Evolutionary conservation across 225 moss, liverwort and hornwort genomes (phyloP), one percentile per base, ranked within the genome.

Genomic region (Asterella californica): DNA sequence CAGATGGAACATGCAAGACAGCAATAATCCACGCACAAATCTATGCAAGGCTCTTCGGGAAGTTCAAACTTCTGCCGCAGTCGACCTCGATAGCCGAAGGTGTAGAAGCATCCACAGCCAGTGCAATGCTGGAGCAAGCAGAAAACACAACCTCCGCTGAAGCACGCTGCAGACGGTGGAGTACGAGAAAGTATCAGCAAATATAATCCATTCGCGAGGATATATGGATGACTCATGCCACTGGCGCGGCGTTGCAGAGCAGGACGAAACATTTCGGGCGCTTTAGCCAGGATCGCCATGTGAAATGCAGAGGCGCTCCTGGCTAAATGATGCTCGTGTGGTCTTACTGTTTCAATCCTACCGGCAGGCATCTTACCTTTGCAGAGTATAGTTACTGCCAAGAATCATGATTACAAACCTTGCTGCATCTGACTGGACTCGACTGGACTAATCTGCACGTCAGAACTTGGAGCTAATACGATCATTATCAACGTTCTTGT

Each of bases 51-150:
- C 32, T 61, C 27, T 10, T 79, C n/a, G 0, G 83, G 25, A 9
- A 92, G 79, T 33, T 83, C 91, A 32, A 84, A 91, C 72, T 91
- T 92, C 24, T 86, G 75, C 32, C 92, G 81, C 59, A 92, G 81
- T 1, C 85, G 82, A 38, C 50, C 38, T 2, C 89, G 83, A 73
- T 72, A 89, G 29, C 85, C 84, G 47, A 83, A 92, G 0, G 88
- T 84, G 83, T 92, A 92, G 0, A 89, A 0, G 74, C 74, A 90
- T 18, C 91, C 88, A 53, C 83, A 85, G 4, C 87, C 84, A 0
- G 89, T 80, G 38, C 30, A 53, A 14, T 0, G 1, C 11, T 88
- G 83, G 2, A 92, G 30, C 38, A 80, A 30, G 46, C 27, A 85
- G 50, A n/a, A n/a, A n/a, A n/a, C n/a, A n/a, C 2, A 92, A 18